A percentile compares a stretch with the other conserved stretches of the same genome.
phyloP scores from a whole-genome alignment of 2,329 filamentous ascomycete genomes.

The Huntiella bhutanensis region DNA sequence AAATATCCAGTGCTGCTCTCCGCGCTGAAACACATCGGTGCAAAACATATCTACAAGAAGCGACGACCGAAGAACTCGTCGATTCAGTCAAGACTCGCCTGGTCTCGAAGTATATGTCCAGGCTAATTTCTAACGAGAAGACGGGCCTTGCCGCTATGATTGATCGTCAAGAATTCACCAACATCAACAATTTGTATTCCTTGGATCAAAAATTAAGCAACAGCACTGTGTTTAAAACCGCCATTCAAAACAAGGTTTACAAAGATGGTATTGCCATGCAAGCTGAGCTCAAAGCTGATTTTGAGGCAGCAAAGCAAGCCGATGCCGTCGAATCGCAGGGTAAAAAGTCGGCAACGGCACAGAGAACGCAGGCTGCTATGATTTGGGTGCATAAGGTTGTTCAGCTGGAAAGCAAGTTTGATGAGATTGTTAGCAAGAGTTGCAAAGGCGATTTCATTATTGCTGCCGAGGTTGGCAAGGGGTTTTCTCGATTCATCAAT shows the following conservation, averaged over 20 bases:
- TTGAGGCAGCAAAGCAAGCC: slow-evolving; percentile 21
- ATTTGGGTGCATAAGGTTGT: slow-evolving; percentile 92
- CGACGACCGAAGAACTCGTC: slow-evolving; percentile 55
- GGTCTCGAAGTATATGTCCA: slow-evolving; percentile 56
- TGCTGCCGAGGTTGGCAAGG: slow-evolving; percentile 66
- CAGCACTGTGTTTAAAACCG: slow-evolving; percentile 49
- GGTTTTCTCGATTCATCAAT: slow-evolving; percentile 88
- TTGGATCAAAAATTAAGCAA: slow-evolving; percentile 40
- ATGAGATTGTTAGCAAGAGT: slow-evolving; percentile 53
- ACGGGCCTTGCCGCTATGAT: slow-evolving; percentile 81
- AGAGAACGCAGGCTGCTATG: slow-evolving; percentile 71
- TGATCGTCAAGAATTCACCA: slow-evolving; percentile 64
- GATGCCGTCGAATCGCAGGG: slow-evolving; percentile 23
- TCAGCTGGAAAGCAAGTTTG: slow-evolving; percentile 72
- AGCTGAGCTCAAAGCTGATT: slow-evolving; percentile 36
- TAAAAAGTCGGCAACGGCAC: slow-evolving; percentile 18
- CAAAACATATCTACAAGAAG: slow-evolving; percentile 55
- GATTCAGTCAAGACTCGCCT: slow-evolving; percentile 64
- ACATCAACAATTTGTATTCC: slow-evolving; percentile 63
- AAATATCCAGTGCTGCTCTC: too few relatives aligned
- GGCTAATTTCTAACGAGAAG: slow-evolving; percentile 67
- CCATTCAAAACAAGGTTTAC: slow-evolving; percentile 55
- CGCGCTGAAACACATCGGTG: slow-evolving; percentile 49
- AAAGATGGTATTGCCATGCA: slow-evolving; percentile 75
- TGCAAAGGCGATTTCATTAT: slow-evolving; percentile 60